Conservation (phyloP, 805 yeast species). For the Zygoascus ofunaensis region DNA sequence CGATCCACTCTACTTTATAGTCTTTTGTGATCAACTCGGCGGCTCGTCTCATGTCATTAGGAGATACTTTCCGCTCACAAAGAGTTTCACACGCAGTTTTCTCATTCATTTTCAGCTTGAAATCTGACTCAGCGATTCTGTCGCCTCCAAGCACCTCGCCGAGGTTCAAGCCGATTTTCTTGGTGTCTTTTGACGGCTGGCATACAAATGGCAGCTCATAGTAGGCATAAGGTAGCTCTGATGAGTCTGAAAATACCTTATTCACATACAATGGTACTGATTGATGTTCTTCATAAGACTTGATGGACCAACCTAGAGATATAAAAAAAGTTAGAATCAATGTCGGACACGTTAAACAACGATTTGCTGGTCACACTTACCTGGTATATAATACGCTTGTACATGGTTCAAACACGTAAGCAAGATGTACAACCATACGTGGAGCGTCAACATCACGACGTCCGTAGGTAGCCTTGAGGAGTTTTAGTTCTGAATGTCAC, state of each 20-base stretch:
- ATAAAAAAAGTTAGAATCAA: too few relatives aligned
- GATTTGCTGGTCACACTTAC: constrained; percentile 4
- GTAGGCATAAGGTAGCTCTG: constrained; percentile 68
- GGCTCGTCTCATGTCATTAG: constrained; percentile 45
- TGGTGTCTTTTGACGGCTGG: constrained; percentile 46
- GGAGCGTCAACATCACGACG: too few relatives aligned
- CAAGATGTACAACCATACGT: too few relatives aligned
- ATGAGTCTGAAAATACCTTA: constrained; percentile 68
- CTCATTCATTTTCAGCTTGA: constrained; percentile 50
- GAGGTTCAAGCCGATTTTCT: constrained; percentile 56
- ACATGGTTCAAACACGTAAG: neutral
- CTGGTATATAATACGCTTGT: constrained; percentile 16
- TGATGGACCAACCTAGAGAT: constrained; percentile 31
- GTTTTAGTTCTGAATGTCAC: too few relatives aligned
- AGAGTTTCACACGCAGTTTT: constrained; percentile 58
- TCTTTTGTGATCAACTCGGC: constrained; percentile 52
- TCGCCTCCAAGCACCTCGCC: constrained; percentile 79
- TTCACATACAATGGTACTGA: constrained; percentile 62
- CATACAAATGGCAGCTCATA: constrained; percentile 75
- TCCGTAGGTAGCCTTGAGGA: too few relatives aligned
- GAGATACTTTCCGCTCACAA: constrained; percentile 57
- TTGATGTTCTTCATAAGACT: constrained; percentile 42
- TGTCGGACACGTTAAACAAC: neutral
- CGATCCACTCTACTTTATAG: constrained; percentile 73
- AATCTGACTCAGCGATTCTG: constrained; percentile 66